These are phyloP conservation scores for Neocallimastix lanati DNA, from an alignment of 192 early-diverging fungal species.

Conservation along the genomic window DNA sequence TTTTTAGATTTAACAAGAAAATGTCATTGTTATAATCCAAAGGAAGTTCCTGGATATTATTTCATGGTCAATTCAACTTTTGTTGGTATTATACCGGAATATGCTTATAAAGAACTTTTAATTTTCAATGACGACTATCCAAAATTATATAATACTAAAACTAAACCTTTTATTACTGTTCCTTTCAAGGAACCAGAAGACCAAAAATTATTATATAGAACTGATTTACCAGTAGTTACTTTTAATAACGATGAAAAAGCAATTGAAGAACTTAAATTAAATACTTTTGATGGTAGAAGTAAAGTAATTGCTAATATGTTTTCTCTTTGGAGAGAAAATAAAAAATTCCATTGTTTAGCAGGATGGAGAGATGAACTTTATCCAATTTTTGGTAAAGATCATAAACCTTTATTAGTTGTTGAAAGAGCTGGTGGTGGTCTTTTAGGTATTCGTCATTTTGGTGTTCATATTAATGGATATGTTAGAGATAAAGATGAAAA, in stretches of 20 bases:
- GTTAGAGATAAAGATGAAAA: constrained; percentile 12
- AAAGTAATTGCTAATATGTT: not conserved
- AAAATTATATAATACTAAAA: not conserved
- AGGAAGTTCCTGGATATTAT: not conserved
- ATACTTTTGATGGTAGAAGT: not conserved
- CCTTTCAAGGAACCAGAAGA: not conserved
- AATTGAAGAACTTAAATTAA: not conserved
- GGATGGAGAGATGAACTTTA: not conserved
- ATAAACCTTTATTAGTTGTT: constrained; percentile 27
- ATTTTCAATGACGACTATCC: not conserved
- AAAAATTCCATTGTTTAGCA: not conserved
- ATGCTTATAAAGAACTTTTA: not conserved
- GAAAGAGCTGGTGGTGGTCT: constrained; percentile 63
- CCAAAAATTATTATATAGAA: not conserved
- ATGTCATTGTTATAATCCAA: not conserved
- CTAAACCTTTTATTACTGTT: not conserved
- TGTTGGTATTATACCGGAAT: not conserved
- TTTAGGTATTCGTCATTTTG: constrained; percentile 72
- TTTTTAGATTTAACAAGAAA: not conserved
- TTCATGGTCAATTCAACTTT: not conserved
- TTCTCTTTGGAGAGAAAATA: not conserved
- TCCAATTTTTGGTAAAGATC: not conserved
- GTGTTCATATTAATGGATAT: constrained; percentile 78
- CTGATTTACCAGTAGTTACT: not conserved
- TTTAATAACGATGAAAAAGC: not conserved